Evolutionary conservation across 2,329 filamentous ascomycete genomes (phyloP).

Genomic region (Teratosphaeria zuluensis): DNA sequence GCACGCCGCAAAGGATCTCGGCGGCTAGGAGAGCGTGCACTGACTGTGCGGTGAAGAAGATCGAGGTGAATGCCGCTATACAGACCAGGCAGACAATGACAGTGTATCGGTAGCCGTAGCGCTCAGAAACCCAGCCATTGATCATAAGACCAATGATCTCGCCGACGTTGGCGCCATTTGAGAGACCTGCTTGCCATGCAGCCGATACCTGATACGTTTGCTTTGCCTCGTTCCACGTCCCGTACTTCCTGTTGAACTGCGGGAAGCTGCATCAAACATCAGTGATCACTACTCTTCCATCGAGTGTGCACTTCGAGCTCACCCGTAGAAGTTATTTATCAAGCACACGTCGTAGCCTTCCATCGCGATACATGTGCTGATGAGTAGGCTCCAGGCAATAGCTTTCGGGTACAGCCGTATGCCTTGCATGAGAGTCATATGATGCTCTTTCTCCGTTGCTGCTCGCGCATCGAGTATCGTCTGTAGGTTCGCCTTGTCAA

Average conservation of each 20-base stretch:
- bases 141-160: conserved; percentile 36
- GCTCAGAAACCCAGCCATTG: conserved; percentile 37
- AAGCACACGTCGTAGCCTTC: conserved; percentile 79
- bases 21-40: conserved; percentile 35
- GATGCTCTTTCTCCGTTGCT: conserved; percentile 40
- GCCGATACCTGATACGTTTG: conserved; percentile 36
- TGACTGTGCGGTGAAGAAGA: conserved; percentile 41
- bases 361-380: conserved; percentile 88
- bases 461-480: conserved; percentile 33
- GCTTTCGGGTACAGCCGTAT: conserved; percentile 80
- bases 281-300: not conserved
- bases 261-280: conserved; percentile 41
- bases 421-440: conserved; percentile 57
- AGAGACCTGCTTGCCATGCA: conserved; percentile 38
- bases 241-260: conserved; percentile 36
- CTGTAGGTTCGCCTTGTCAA: conserved; percentile 16
- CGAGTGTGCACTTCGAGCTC: not conserved
- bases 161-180: conserved; percentile 38
- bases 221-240: conserved; percentile 28
- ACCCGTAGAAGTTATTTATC: conserved; percentile 58
- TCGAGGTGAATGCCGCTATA: conserved; percentile 36
- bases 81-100: conserved; percentile 35
- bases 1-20: conserved; percentile 39
- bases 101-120: conserved; percentile 38
- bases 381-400: conserved; percentile 70